Conservation (phyloP, 2,329 filamentous ascomycete genomes). For the Cytospora schulzeri region DNA sequence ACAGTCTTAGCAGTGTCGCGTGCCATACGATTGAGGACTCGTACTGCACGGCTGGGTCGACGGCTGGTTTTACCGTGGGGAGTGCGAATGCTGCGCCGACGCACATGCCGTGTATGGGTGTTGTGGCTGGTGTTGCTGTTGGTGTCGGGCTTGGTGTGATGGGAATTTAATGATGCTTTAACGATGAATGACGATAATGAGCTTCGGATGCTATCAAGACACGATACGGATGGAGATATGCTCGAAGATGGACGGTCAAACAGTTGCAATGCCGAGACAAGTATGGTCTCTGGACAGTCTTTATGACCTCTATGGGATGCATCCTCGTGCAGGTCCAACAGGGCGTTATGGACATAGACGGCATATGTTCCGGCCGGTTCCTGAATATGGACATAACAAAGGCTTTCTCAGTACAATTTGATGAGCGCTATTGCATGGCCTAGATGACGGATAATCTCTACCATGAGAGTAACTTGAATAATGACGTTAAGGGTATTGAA, state of each 20-base stretch:
- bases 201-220: neutral
- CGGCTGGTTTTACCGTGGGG: constrained; percentile 34
- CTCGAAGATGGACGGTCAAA: neutral
- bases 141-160: constrained; percentile 28
- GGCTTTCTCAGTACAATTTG: neutral
- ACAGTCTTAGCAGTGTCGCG: constrained; percentile 54
- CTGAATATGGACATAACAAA: neutral
- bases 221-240: neutral
- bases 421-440: neutral
- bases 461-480: neutral
- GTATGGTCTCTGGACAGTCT: neutral
- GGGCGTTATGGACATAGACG: neutral
- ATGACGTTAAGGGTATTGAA: constrained; percentile 10
- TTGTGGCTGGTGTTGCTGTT: constrained; percentile 32
- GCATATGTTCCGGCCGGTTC: neutral
- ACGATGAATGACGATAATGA: neutral
- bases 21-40: constrained; percentile 49
- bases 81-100: constrained; percentile 33
- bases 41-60: constrained; percentile 41
- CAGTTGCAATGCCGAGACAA: neutral
- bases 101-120: constrained; percentile 29
- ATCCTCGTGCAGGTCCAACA: neutral
- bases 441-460: neutral
- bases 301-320: neutral
- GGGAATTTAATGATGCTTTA: constrained; percentile 15